Base-by-base conservation (phyloP, 257 asterid species). In the Nicotiana tomentosiformis region DNA sequence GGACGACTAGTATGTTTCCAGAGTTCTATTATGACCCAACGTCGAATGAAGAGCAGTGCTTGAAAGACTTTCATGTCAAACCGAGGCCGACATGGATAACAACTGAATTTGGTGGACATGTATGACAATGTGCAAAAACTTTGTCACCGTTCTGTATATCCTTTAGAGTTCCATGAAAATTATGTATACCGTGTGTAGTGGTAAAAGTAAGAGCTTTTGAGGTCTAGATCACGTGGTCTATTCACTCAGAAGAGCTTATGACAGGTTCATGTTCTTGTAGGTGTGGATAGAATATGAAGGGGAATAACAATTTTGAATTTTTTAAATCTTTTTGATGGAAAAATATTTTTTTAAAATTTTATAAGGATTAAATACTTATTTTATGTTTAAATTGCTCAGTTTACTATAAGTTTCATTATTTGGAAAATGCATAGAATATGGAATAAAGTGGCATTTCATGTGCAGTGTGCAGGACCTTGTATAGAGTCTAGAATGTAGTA, bases 71-170 rank as follows among this genome's bases (percentile, higher is more conserved):
- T 84, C 85, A 85, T 82, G 95, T 93, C 88, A 90, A 89, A 82
- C 95, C 99, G 68, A 89, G 99, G 86, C 96, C 96, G 6, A 91
- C 95, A 15, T 95, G 98, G 99, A 95, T 93, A 84, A 90, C 95
- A 67, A 92, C 98, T 72, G 92, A 92, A 88, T 92, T 93, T 84
- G 98, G 99, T 76, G 98, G 97, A 64, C 97, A 93, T 89, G 99
- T 94, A 90, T 16, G 92, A 1, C 82, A 77, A 16, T 68, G 43
- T 51, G 62, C 64, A 74, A 74, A 65, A 46, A 46, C 62, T 49
- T 46, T 26, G 62, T 70, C 62, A 49, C 23, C 26, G 14, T 12
- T 49, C 37, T 49, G 43, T 26, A 14, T 26, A 74, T 74, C 62
- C 15, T 30, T 49, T 26, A 4, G 16, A 74, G 80, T 74, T 14